phyloP scores from a whole-genome alignment of 441 rosid genomes.

The Geranium incanum region DNA sequence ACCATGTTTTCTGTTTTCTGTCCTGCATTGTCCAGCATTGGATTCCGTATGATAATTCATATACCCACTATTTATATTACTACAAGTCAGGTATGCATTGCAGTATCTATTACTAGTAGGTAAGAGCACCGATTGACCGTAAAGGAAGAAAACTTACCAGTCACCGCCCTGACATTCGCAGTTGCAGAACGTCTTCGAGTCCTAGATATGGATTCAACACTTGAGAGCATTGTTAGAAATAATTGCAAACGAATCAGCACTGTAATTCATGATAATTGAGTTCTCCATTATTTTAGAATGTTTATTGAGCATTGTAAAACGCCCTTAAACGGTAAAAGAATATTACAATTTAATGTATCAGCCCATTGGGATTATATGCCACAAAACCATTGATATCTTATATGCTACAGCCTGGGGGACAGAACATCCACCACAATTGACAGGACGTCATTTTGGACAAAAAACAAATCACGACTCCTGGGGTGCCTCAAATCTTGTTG shows the following conservation, averaged over 20 bases:
- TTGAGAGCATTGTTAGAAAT: not conserved
- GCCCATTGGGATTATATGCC: not conserved
- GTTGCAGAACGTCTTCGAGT: not conserved
- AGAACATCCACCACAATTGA: not conserved
- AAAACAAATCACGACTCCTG: conserved; percentile 54
- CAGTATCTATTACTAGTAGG: not conserved
- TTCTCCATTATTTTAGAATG: not conserved
- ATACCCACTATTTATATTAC: not conserved
- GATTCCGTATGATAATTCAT: not conserved
- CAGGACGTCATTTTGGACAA: not conserved
- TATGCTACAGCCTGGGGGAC: not conserved
- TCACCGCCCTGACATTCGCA: not conserved
- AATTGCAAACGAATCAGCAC: not conserved
- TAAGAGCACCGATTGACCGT: not conserved
- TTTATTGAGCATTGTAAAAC: not conserved
- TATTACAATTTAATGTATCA: not conserved
- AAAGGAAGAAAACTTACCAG: not conserved
- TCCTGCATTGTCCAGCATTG: too few species aligned
- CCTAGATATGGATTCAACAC: not conserved
- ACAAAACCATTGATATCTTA: conserved; percentile 1
- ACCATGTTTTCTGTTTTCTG: not conserved
- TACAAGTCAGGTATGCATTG: not conserved
- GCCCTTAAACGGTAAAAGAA: not conserved
- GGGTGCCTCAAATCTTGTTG: conserved; percentile 79
- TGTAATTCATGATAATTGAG: not conserved